Base-by-base conservation (phyloP, 106 monocot genomes). In the Dendrobium catenatum region DNA sequence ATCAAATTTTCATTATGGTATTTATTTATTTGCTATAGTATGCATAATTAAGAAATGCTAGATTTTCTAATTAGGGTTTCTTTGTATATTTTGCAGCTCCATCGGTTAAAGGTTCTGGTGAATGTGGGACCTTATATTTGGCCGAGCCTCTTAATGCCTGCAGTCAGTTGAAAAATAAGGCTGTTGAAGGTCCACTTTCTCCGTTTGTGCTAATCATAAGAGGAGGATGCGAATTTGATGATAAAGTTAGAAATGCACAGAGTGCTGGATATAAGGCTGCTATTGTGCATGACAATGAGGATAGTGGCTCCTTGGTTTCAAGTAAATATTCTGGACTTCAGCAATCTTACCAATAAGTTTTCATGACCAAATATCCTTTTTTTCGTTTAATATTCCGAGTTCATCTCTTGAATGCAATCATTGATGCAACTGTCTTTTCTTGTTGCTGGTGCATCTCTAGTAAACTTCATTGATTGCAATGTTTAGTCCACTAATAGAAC, bases 131-230 rank as follows among this genome's bases (percentile, higher is more conserved):
- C 54, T 78, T 94, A 72, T 89, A 89, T 80, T 4, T 89, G n/a
- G 87, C 94, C 3, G 82, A 94, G n/a, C 97, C 97, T 79, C 79
- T 97, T 47, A 85, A 92, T 87, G 92, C 97, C 19, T 97, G 97
- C 42, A 81, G 84, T 83, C 84, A 79, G 4, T 83, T 97, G 77
- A 88, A 86, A 75, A 89, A 86, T 85, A 79, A 82, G 78, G 75
- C 84, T 58, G 75, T 29, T 54, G 85, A 82, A 78, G 86, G 78
- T 79, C 42, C 83, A 78, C 78, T 41, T 81, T 85, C 88, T 54
- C 81, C 87, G 75, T 97, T 94, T 85, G 90, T 76, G 55, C 80
- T 97, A 81, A 90, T 92, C 79, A 81, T 90, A 77, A 89, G 96
- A 85, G 96, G 96, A 55, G 92, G 83, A 42, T 97, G 96, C 83